Evolutionary conservation across 2,329 filamentous ascomycete genomes (phyloP), one percentile per base, ranked within the genome.

Genomic region (Penicillium freii): DNA sequence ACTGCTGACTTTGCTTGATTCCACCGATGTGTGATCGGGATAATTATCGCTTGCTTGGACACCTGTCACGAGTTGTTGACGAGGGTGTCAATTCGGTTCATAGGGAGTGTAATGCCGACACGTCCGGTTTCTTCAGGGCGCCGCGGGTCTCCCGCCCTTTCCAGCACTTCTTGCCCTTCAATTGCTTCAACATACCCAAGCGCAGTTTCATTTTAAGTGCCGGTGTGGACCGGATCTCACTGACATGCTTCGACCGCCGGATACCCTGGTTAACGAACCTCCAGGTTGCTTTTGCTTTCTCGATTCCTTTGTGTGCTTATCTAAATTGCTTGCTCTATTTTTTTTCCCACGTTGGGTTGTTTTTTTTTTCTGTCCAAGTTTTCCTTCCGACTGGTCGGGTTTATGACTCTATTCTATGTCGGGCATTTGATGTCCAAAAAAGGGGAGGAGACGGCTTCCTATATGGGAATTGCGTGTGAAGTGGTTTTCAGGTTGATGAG

Each of bases 1-100:
- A 94, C 91, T 51, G 90, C 91, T 59, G 92, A 96, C 75, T 95
- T 95, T 78, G 88, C 89, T 61, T 92, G 75, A 81, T 68, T 48
- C 40, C 38, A 23, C 29, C 27, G 50, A 51, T 51, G 33, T 55
- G 39, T 25, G 49, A 56, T 46, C 56, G 54, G 57, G 53, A 56
- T 52, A 40, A 51, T 53, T 54, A 51, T 56, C 54, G 36, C 56
- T 51, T 54, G 23, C 53, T 63, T 56, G 48, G 60, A 59, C 48
- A 54, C 50, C 54, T 58, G 25, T 49, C 47, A 43, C 49, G 40
- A 44, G 51, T 50, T 40, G 40, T 53, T 48, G 31, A 55, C 17
- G 55, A 44, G 39, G 33, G 21, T 42, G 33, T 51, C 53, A 54
- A 58, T 29, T 56, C 42, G 46, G 46, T 56, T 48, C 42, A 54